Base-by-base conservation (phyloP, 805 yeast genomes). In the Candida schatavii region DNA sequence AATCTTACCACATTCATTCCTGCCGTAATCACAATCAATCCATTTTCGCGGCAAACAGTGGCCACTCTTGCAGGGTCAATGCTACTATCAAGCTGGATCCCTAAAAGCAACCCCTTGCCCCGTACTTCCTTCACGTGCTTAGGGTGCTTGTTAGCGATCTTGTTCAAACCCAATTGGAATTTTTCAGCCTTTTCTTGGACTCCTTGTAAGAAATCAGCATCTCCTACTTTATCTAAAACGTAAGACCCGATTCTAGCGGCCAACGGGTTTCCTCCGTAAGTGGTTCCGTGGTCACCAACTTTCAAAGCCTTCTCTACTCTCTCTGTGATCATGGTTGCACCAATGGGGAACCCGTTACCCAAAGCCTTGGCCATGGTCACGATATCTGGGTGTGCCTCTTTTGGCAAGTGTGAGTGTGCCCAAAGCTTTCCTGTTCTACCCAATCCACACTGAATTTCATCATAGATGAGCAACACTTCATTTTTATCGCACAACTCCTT, bases 261-360 rank as follows among this genome's bases (percentile, higher is more conserved):
- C 48, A 93, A 70, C 42, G 98, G 98, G 62, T 93, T 93, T 42
- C 99, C 99, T 48, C 99, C 98, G 59, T 85, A 91, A 0, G 99
- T 91, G 2, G 98, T 91, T 43, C 99, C 99, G 60, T 91, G 99
- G 59, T 93, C 99, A 44, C 99, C 99, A 18, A 88, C 91, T 44
- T 80, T 73, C 51, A 93, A 68, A 2, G 72, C 78, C 9, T 70
- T 62, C 57, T 89, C 95, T 20, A 93, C 85, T 38, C 78, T 74
- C 49, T 88, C 93, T 41, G 87, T 79, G 44, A 91, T 81, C 77
- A 93, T 77, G 2, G 96, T 86, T 4, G 97, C 99, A 42, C 95
- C 96, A 51, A 93, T 84, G 25, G 99, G 99, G 72, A 79, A 88
- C 11, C 99, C 99, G 59, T 91, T 93, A 46, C 98, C 99, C 35